Conservation (phyloP, 495 filamentous ascomycete species). For the Penicillium fimorum region DNA sequence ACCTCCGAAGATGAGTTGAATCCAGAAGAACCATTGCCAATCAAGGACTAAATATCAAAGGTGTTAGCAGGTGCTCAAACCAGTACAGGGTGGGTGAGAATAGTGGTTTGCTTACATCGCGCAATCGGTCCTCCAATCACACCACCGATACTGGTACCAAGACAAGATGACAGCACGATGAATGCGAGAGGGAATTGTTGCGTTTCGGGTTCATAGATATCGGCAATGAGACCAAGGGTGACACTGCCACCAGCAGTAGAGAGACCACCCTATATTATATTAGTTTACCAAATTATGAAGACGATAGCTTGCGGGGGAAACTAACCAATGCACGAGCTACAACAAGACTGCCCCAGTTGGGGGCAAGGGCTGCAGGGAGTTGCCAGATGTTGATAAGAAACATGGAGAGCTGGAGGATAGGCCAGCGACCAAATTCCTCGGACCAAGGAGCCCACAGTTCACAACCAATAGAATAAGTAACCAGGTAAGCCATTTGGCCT, state of each 20-base stretch:
- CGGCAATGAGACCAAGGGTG: constrained; percentile 75
- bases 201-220: constrained; percentile 67
- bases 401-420: constrained; percentile 65
- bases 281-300: neutral
- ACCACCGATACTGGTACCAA: constrained; percentile 71
- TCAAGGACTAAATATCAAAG: constrained; percentile 29
- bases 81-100: neutral
- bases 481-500: constrained; percentile 67
- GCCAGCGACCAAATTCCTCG: constrained; percentile 72
- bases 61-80: constrained; percentile 4
- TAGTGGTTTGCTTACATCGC: constrained; percentile 33
- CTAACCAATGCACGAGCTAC: constrained; percentile 58
- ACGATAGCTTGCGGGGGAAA: neutral
- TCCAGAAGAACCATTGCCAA: constrained; percentile 80
- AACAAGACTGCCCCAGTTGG: constrained; percentile 64
- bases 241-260: constrained; percentile 76
- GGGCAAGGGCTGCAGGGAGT: constrained; percentile 64
- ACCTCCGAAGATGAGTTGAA: constrained; percentile 72
- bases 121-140: constrained; percentile 76
- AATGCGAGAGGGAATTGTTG: constrained; percentile 66
- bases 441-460: constrained; percentile 81
- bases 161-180: constrained; percentile 71
- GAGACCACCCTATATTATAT: constrained; percentile 28
- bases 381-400: constrained; percentile 73
- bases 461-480: constrained; percentile 74